Conservation (phyloP, 1,284 basidiomycete genomes). For the Anthracocystis setariae region DNA sequence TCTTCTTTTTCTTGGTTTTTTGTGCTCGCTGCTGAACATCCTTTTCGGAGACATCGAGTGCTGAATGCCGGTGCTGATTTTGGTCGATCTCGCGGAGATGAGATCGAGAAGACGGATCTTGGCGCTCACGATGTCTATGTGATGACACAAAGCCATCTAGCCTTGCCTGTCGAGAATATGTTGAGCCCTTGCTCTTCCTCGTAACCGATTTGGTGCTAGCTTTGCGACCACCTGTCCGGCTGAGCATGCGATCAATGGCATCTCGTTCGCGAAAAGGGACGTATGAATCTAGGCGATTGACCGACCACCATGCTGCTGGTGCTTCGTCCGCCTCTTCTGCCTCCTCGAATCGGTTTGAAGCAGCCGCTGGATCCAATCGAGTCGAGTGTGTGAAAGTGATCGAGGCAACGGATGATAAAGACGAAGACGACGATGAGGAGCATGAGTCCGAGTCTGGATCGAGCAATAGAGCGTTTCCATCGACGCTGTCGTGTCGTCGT, state of each 20-base stretch:
- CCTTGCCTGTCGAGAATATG: slow-evolving; percentile 22
- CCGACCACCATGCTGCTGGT: slow-evolving; percentile 39
- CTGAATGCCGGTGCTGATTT: slow-evolving; percentile 10
- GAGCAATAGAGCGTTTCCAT: slow-evolving; percentile 32
- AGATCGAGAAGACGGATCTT: slow-evolving; percentile 1
- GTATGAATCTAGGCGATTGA: slow-evolving; percentile 18
- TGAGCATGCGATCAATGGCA: slow-evolving; percentile 61
- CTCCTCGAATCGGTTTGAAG: slow-evolving; percentile 1
- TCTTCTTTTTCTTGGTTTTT: slow-evolving; percentile 28
- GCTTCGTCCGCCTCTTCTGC: slow-evolving; percentile 22
- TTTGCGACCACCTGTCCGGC: slow-evolving; percentile 38
- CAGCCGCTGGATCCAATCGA: not conserved
- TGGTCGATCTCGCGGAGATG: slow-evolving; percentile 30
- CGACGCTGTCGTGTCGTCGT: slow-evolving; percentile 30
- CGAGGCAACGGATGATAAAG: slow-evolving; percentile 11
- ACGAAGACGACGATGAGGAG: slow-evolving; percentile 20
- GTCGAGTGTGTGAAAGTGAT: slow-evolving; percentile 3
- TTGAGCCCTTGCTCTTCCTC: not conserved
- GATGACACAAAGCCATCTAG: slow-evolving; percentile 32
- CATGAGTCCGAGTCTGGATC: slow-evolving; percentile 45
- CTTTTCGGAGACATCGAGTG: slow-evolving; percentile 2
- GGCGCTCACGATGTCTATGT: slow-evolving; percentile 10
- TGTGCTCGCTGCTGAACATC: slow-evolving; percentile 7
- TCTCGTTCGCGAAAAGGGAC: slow-evolving; percentile 39
- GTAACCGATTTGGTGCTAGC: slow-evolving; percentile 4